phyloP scores from a whole-genome alignment of 805 yeast genomes.

The Kuraishia cidri region DNA sequence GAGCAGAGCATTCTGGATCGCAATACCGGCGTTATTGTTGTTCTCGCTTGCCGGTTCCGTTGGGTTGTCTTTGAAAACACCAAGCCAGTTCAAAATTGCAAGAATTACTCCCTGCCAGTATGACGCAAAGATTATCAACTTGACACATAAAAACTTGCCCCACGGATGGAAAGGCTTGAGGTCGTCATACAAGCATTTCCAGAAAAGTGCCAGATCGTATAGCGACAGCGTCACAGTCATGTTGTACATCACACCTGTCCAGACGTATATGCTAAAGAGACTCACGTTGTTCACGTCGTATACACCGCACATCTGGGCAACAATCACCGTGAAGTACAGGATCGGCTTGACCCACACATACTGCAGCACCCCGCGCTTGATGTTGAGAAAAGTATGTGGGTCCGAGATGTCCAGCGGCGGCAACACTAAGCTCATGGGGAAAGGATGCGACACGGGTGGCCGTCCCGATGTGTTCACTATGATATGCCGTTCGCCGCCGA shows the following conservation, averaged over 20 bases:
- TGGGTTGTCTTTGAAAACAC: constrained; percentile 26
- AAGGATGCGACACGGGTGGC: constrained; percentile 62
- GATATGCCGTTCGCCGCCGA: constrained; percentile 90
- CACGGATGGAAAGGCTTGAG: constrained; percentile 77
- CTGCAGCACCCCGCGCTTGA: constrained; percentile 84
- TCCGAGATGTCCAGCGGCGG: constrained; percentile 74
- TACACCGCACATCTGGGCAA: constrained; percentile 35
- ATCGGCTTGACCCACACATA: constrained; percentile 93
- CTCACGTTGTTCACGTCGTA: constrained; percentile 45
- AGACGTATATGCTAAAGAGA: constrained; percentile 39
- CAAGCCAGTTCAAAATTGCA: constrained; percentile 39
- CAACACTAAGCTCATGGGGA: constrained; percentile 36
- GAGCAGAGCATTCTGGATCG: constrained; percentile 69
- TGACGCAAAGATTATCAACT: constrained; percentile 91
- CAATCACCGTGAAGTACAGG: constrained; percentile 47
- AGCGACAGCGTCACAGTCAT: constrained; percentile 73
- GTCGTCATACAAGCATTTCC: constrained; percentile 83
- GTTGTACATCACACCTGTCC: constrained; percentile 69
- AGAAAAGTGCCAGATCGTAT: constrained; percentile 80
- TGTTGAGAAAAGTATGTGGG: constrained; percentile 64
- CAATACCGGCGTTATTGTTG: constrained; percentile 24
- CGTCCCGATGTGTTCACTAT: constrained; percentile 65
- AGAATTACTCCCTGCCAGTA: constrained; percentile 87
- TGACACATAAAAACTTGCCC: constrained; percentile 89
- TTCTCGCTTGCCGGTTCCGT: constrained; percentile 20